Evolutionary conservation across 768 basidiomycete genomes (phyloP).

Genomic region (Boletus pseudo-olivaceus): DNA sequence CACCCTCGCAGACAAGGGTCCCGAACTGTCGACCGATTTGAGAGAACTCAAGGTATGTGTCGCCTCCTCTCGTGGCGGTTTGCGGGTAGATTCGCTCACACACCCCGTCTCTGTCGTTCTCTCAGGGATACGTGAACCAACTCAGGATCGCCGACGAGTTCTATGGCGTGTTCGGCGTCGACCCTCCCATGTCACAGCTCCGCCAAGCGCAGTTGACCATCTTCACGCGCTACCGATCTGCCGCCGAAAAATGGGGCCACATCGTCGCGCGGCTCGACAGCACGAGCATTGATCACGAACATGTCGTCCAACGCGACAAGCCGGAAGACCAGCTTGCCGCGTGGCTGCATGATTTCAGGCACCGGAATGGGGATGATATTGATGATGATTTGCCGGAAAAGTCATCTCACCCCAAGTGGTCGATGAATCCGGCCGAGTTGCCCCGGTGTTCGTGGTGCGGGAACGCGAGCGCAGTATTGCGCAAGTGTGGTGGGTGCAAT

Average conservation of each 20-base stretch:
- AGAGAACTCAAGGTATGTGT: constrained; percentile 46
- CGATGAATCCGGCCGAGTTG: constrained; percentile 45
- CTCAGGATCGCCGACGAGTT: constrained; percentile 54
- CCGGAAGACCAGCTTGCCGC: constrained; percentile 54
- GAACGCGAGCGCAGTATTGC: constrained; percentile 56
- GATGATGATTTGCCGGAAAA: constrained; percentile 28
- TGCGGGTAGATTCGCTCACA: not conserved
- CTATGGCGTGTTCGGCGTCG: constrained; percentile 41
- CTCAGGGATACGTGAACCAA: constrained; percentile 38
- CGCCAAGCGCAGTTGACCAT: constrained; percentile 52
- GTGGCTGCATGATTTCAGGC: constrained; percentile 51
- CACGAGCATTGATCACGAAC: constrained; percentile 28
- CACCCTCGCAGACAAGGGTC: constrained; percentile 48
- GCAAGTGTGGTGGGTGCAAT: constrained; percentile 48
- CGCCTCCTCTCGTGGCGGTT: not conserved
- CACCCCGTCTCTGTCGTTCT: not conserved
- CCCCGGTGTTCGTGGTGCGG: constrained; percentile 63
- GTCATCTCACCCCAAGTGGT: constrained; percentile 44
- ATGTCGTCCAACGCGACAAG: constrained; percentile 35
- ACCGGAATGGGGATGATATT: constrained; percentile 39
- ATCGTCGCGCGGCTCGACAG: constrained; percentile 39
- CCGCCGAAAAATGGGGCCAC: constrained; percentile 44
- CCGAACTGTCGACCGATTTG: constrained; percentile 47
- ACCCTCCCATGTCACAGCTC: constrained; percentile 49
- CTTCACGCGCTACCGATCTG: constrained; percentile 42